These are phyloP conservation scores for Solanum paucissectum DNA, from an alignment of 257 asterid genomes.

Conservation along the genomic window DNA sequence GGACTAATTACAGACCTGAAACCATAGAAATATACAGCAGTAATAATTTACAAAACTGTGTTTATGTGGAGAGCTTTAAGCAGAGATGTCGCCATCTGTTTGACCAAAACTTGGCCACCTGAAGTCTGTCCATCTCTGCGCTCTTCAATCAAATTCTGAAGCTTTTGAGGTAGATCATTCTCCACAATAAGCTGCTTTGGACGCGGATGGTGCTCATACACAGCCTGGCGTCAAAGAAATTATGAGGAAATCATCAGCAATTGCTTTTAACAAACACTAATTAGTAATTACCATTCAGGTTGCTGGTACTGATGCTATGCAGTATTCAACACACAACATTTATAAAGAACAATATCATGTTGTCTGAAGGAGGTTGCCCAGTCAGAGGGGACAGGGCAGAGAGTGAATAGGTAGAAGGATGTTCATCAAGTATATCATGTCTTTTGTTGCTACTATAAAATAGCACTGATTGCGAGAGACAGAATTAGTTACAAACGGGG, in stretches of 20 bases:
- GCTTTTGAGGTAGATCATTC: slow-evolving; percentile 85
- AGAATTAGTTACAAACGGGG: background rate
- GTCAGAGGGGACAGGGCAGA: background rate
- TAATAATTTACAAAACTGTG: slow-evolving; percentile 56
- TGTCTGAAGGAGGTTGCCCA: background rate
- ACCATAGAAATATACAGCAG: background rate
- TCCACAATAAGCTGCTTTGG: slow-evolving; percentile 97
- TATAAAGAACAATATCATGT: background rate
- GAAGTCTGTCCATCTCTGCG: slow-evolving; percentile 95
- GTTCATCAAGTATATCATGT: background rate
- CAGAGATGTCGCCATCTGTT: slow-evolving; percentile 97
- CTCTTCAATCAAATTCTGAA: slow-evolving; percentile 85
- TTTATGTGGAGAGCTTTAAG: slow-evolving; percentile 95
- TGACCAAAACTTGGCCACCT: slow-evolving; percentile 95
- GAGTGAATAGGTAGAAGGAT: background rate
- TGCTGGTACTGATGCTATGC: background rate
- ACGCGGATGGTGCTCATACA: slow-evolving; percentile 93
- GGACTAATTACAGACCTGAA: background rate
- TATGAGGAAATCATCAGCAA: background rate
- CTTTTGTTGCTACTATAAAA: background rate
- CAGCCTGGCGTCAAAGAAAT: slow-evolving; percentile 45
- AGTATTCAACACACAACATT: background rate
- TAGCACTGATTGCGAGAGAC: background rate
- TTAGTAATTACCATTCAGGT: background rate
- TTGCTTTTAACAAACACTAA: background rate